Base-by-base conservation (phyloP, 2,329 filamentous ascomycete species). In the Orbilia ellipsospora region DNA sequence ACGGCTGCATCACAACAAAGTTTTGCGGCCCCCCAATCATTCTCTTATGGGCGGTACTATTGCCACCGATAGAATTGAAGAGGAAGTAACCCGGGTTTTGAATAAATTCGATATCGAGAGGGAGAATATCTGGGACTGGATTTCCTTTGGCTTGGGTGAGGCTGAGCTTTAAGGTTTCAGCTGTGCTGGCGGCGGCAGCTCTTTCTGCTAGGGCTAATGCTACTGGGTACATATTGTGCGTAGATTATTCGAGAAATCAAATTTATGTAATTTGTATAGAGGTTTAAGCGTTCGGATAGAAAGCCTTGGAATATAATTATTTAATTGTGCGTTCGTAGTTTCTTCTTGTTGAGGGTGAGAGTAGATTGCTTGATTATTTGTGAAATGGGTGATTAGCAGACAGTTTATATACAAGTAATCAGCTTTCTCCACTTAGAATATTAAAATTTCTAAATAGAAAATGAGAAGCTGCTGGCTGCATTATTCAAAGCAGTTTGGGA, bases 81-180 rank as follows among this genome's bases (percentile, higher is more conserved):
- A 4, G 3, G 42, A 45, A 13, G 16, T 15, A 45, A 45, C 42
- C 42, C 4, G 42, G 42, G 12, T 16, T 45, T 45, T 12, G 42
- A 45, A 45, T 45, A 12, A 45, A 45, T 45, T 45, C 42, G 42
- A 45, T 45, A 16, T 45, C 16, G 42, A 45, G 42, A 45, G 42
- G 42, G 42, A 45, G 42, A 16, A 45, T 45, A 45, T 45, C 42
- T 12, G 42, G 42, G 42, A 45, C 42, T 45, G 42, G 42, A 12
- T 12, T 45, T 13, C 42, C 42, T 16, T 16, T 13, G 10, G 42
- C 42, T 45, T 45, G 3, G 42, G 42, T 45, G 42, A 45, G 42
- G 42, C 42, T 13, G 13, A 45, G 42, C 13, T 15, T 45, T 4
- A 45, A 12, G 42, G 42, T 15, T 16, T 45, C 4, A 16, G 4